Evolutionary conservation across 2,329 filamentous ascomycete species (phyloP), one percentile per base, ranked within the genome.

Genomic region (Saccharata proteae): DNA sequence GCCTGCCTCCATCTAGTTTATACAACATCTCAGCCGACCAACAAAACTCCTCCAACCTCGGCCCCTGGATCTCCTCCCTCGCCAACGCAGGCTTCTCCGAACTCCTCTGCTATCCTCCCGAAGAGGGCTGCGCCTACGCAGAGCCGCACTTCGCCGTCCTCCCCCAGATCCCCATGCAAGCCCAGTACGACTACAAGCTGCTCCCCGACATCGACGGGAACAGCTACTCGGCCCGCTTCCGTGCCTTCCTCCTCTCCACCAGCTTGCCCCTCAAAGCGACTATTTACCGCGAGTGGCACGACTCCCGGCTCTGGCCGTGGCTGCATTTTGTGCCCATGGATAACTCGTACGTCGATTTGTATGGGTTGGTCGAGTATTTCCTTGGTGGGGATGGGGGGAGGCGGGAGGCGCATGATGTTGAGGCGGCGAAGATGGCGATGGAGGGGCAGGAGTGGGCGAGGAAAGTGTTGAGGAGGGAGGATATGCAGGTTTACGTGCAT

Each of bases 261-360:
- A 76, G 71, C 11, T 52, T 86, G 6, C 78, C 78, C 0, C 71
- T 90, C 57, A 90, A 88, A 57, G 72, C 77, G 5, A 84, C 81
- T 0, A 61, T 88, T 14, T 90, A 77, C 57, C 67, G 71, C 13
- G 82, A 90, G 51, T 90, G 81, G 82, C 81, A 86, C 46, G 80
- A 86, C 49, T 62, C 41, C 44, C 62, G 49, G 43, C 61, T 88
- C 2, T 61, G 83, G 2, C 67, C 79, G 1, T 90, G 82, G 81
- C 73, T 74, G 45, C 82, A 90, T 53, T 88, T 82, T 44, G 75
- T 85, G 2, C 82, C 82, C 11, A 75, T 88, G 68, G 78, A 85
- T 48, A 80, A 71, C 45, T 69, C 74, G 2, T 85, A 77, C 44
- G 59, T 69, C 20, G 82, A 86, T 42, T 67, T 80, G 44, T 85